These are phyloP conservation scores for Hypsizygus ulmarius DNA, from an alignment of 1,284 basidiomycete species.

Conservation along the genomic window DNA sequence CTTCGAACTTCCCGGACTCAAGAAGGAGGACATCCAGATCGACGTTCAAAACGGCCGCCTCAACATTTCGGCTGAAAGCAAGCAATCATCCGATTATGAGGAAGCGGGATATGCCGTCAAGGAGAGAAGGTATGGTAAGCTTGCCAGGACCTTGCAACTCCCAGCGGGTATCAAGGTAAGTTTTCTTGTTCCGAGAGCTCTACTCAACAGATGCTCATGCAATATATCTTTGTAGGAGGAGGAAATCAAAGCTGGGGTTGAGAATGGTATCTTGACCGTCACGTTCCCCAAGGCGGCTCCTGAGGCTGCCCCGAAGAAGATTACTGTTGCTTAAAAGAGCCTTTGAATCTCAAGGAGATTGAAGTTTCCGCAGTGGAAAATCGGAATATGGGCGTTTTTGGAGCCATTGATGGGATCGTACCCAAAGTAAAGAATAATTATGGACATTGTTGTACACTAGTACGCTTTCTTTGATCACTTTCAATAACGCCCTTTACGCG, in stretches of 20 bases:
- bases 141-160: conserved; percentile 42
- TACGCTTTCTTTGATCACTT: background rate
- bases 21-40: conserved; percentile 38
- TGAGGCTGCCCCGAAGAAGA: conserved; percentile 20
- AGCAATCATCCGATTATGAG: conserved; percentile 29
- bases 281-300: conserved; percentile 21
- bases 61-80: conserved; percentile 43
- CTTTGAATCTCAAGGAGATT: background rate
- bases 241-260: conserved; percentile 24
- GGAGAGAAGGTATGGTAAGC: conserved; percentile 46
- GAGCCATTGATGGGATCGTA: background rate
- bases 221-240: conserved; percentile 15
- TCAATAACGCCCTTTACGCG: background rate
- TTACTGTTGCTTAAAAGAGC: conserved; percentile 14
- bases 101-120: conserved; percentile 44
- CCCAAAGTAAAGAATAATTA: no score
- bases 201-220: background rate
- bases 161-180: conserved; percentile 46
- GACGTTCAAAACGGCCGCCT: conserved; percentile 43
- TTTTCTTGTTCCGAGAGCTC: background rate
- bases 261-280: conserved; percentile 20
- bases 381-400: no score
- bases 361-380: background rate
- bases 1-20: conserved; percentile 48
- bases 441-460: no score